Evolutionary conservation across 805 yeast genomes (phyloP).

Genomic region (Ogataea trehaloabstinens): DNA sequence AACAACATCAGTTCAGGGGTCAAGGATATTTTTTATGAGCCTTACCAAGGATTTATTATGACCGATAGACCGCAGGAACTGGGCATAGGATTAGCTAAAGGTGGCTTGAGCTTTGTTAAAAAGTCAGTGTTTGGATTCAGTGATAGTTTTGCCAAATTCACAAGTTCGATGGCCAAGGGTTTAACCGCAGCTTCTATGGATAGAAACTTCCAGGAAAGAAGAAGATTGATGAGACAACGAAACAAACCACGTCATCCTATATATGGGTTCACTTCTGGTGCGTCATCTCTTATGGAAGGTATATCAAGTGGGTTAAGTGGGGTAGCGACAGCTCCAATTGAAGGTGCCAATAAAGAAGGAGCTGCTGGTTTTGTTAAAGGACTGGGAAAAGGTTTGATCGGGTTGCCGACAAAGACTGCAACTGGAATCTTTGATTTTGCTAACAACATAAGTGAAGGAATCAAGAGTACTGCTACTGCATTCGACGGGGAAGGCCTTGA

Average conservation of each 20-base stretch:
- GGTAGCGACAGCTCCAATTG: constrained; percentile 83
- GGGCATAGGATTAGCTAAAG: constrained; percentile 94
- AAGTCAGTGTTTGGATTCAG: constrained; percentile 94
- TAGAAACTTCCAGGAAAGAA: constrained; percentile 77
- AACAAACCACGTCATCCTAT: constrained; percentile 83
- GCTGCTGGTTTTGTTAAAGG: constrained; percentile 92
- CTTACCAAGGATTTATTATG: constrained; percentile 92
- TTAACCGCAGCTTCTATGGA: constrained; percentile 89
- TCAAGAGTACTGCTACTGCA: constrained; percentile 86
- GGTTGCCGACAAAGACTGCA: constrained; percentile 94
- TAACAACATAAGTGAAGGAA: constrained; percentile 89
- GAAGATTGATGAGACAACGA: constrained; percentile 70
- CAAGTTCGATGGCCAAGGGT: constrained; percentile 95
- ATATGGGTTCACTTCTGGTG: constrained; percentile 81
- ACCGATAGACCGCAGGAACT: constrained; percentile 95
- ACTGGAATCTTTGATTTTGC: constrained; percentile 94
- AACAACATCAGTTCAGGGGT: constrained; percentile 93
- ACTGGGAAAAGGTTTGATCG: constrained; percentile 90
- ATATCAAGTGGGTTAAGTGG: constrained; percentile 87
- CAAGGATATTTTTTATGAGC: constrained; percentile 94
- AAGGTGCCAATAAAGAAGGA: constrained; percentile 88
- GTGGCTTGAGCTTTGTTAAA: constrained; percentile 89
- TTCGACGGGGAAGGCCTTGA: constrained; percentile 77
- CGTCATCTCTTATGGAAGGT: constrained; percentile 84
- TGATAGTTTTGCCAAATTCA: constrained; percentile 87